Evolutionary conservation across 2,329 filamentous ascomycete genomes (phyloP), one percentile per base, ranked within the genome.

Genomic region (Neofusicoccum parvum): DNA sequence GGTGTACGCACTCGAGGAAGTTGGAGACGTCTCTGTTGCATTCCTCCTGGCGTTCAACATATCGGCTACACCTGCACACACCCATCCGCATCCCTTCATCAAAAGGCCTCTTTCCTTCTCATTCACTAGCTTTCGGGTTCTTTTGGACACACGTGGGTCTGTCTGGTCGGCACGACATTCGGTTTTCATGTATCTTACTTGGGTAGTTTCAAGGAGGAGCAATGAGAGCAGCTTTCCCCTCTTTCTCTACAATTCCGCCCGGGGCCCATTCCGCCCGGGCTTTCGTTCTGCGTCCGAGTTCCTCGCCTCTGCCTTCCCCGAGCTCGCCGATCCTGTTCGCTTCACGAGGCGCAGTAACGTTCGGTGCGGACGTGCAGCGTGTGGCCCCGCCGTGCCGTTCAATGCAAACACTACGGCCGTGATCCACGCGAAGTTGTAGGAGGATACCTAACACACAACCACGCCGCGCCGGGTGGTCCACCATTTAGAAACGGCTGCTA

Each of bases 111-210:
- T 48, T 46, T 36, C 43, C 36, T 60, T 51, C 59, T 62, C 59
- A 14, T 51, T 51, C 46, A 15, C 36, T 51, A 62, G 56, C 56
- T 50, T 41, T 51, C 15, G 20, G 59, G 46, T 62, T 62, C 53
- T 17, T 51, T 62, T 50, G 59, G 59, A 36, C 46, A 41, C 32
- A 34, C 59, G 23, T 50, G 36, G 59, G 59, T 62, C 59, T 37
- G n/a, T 60, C 27, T n/a, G 39, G 48, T 41, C 46, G 59, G 59
- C 43, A 51, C 59, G 59, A 62, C 46, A 15, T 62, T 50, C 45
- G 36, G 46, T 62, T 48, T 60, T 60, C 56, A 50, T 62, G 48
- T 51, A 62, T 62, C 59, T 62, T 62, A 62, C 59, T 62, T 51
- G 45, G 46, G 46, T 62, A 62, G 59, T 62, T 62, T 62, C 46